Evolutionary conservation across 163 green algal species (phyloP), one percentile per base, ranked within the genome.

Genomic region (Chlorella variabilis): DNA sequence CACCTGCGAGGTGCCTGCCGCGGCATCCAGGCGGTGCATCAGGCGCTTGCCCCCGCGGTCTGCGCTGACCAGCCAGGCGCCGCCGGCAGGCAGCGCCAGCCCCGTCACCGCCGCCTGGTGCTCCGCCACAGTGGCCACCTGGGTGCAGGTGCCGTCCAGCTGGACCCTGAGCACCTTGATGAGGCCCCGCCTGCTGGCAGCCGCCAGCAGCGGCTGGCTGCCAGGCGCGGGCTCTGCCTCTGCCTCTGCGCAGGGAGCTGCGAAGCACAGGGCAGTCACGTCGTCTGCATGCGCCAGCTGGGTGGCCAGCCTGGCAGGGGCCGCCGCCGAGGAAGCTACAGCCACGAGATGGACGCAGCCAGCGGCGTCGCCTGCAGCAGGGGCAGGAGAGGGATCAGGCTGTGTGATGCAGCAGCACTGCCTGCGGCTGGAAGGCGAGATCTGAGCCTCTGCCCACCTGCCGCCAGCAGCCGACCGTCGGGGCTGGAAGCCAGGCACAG

Each of bases 331-430:
- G 5, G 39, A 15, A 21, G 31, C 17, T 17, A 77, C 20, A 1
- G 51, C 54, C 3, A 82, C 17, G 17, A 82, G 45, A 36, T 82
- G 76, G 33, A 82, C 45, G 34, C 62, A 29, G 8, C 76, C 76
- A 9, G 31, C 39, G 23, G 27, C 4, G 25, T 75, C 63, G 27
- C 76, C 62, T 82, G 71, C 71, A 71, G 39, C 6, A 0, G 27
- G 23, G 56, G 38, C 33, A 34, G 5, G 21, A 49, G 2, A 68
- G 31, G 33, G 41, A 45, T 18, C 45, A 66, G 20, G 27, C 41
- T 58, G 56, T 3, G 2, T 41, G 4, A 27, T n/a, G 17, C n/a
- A 62, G 29, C n/a, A n/a, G n/a, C n/a, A n/a, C n/a, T n/a, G n/a
- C n/a, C n/a, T n/a, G n/a, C n/a, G n/a, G 67, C 67, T 18, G 25